Evolutionary conservation across 805 yeast species (phyloP).

Genomic region (Metschnikowia orientalis): DNA sequence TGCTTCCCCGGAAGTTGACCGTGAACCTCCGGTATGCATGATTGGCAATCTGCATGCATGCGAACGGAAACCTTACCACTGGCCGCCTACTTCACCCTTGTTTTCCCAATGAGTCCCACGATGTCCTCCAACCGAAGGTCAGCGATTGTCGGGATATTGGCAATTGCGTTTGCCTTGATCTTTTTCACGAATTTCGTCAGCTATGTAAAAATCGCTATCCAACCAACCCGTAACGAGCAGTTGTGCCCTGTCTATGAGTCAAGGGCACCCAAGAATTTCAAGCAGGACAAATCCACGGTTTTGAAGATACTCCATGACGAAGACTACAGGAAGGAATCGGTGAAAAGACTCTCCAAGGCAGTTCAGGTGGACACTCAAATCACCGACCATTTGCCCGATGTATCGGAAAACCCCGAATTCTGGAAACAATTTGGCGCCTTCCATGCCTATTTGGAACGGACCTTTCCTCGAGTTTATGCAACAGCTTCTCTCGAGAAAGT

Average conservation of each 20-base stretch:
- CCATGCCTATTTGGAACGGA: constrained; percentile 13
- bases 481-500: constrained; percentile 10
- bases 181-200: constrained; percentile 10
- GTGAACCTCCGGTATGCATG: too few relatives aligned
- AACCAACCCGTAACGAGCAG: constrained; percentile 7
- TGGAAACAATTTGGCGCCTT: constrained; percentile 35
- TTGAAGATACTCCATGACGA: constrained; percentile 30
- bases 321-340: constrained; percentile 32
- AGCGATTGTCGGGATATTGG: constrained; percentile 1
- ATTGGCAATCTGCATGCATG: too few relatives aligned
- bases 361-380: constrained; percentile 62
- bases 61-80: too few relatives aligned
- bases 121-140: too few relatives aligned
- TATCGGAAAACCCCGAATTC: constrained; percentile 47
- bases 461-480: constrained; percentile 12
- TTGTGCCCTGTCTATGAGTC: constrained; percentile 13
- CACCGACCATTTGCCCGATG: constrained; percentile 45
- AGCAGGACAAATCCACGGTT: constrained; percentile 27
- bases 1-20: too few relatives aligned
- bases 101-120: too few relatives aligned
- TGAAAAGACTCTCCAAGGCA: constrained; percentile 49
- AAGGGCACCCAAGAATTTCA: constrained; percentile 21
- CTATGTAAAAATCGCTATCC: constrained; percentile 11
- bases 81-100: too few relatives aligned
- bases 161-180: constrained; percentile 3